Conservation (phyloP, 2,329 filamentous ascomycete genomes). For the Chrysoporthe puriensis region DNA sequence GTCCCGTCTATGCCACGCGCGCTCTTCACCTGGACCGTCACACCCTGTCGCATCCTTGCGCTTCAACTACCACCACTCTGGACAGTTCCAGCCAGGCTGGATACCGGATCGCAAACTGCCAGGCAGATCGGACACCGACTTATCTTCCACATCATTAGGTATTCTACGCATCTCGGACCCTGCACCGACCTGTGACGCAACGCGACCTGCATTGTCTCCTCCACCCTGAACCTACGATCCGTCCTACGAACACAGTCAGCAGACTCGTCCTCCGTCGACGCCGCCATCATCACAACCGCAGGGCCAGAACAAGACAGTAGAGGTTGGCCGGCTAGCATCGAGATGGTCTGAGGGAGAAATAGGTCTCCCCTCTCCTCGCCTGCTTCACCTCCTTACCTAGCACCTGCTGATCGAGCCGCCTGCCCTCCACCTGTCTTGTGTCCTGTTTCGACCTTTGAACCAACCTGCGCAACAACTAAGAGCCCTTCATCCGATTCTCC, state of each 20-base stretch:
- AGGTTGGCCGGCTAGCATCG: conserved; percentile 16
- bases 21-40: conserved; percentile 1
- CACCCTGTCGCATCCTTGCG: conserved; percentile 20
- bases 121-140: conserved; percentile 10
- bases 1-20: conserved; percentile 14
- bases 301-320: neutral
- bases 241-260: neutral
- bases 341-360: conserved; percentile 23
- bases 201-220: neutral
- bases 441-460: neutral
- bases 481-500: neutral
- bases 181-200: conserved; percentile 14
- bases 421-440: neutral
- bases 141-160: conserved; percentile 13
- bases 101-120: conserved; percentile 16
- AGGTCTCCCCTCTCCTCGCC: neutral
- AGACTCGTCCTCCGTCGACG: neutral
- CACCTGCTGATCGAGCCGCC: neutral
- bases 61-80: conserved; percentile 9
- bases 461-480: neutral
- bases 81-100: conserved; percentile 1
- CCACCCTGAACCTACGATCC: conserved; percentile 5
- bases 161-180: neutral
- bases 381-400: conserved; percentile 1
- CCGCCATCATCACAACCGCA: neutral